These are phyloP conservation scores for Przewalskia tangutica DNA, from an alignment of 257 asterid species.

Conservation along the genomic window DNA sequence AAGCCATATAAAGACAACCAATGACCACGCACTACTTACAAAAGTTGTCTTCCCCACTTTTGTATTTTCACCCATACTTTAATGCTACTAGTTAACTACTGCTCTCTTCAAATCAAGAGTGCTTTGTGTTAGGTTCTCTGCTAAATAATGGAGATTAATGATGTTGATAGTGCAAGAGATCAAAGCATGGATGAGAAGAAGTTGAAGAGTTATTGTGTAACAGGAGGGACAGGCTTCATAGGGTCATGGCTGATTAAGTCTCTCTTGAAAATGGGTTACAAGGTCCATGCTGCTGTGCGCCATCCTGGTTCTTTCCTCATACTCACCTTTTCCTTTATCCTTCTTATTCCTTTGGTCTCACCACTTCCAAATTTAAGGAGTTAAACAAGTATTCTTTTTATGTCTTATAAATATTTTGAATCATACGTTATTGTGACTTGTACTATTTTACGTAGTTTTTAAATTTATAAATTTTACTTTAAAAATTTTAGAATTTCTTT, in stretches of 20 bases:
- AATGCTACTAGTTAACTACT: not conserved
- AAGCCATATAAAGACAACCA: not conserved
- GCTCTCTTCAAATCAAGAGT: not conserved
- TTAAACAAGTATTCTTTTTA: too few relatives aligned
- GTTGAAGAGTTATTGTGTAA: constrained; percentile 48
- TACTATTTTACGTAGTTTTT: too few relatives aligned
- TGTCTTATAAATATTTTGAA: too few relatives aligned
- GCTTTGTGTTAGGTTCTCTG: not conserved
- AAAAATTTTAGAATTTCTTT: too few relatives aligned
- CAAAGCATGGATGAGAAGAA: not conserved
- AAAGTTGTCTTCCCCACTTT: not conserved
- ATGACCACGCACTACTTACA: not conserved
- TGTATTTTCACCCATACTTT: not conserved
- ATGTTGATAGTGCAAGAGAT: not conserved
- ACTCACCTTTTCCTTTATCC: too few relatives aligned
- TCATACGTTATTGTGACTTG: too few relatives aligned
- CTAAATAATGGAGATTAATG: not conserved
- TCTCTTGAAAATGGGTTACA: constrained; percentile 51
- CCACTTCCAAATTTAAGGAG: too few relatives aligned
- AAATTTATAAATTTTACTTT: too few relatives aligned
- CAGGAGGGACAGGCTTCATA: constrained; percentile 78
- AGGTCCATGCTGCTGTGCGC: constrained; percentile 68
- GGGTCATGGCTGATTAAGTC: constrained; percentile 89
- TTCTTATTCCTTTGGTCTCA: too few relatives aligned
- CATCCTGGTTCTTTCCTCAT: constrained; percentile 38